Evolutionary conservation across 768 basidiomycete species (phyloP), one percentile per base, ranked within the genome.

Genomic region (Phlegmacium glaucopus): DNA sequence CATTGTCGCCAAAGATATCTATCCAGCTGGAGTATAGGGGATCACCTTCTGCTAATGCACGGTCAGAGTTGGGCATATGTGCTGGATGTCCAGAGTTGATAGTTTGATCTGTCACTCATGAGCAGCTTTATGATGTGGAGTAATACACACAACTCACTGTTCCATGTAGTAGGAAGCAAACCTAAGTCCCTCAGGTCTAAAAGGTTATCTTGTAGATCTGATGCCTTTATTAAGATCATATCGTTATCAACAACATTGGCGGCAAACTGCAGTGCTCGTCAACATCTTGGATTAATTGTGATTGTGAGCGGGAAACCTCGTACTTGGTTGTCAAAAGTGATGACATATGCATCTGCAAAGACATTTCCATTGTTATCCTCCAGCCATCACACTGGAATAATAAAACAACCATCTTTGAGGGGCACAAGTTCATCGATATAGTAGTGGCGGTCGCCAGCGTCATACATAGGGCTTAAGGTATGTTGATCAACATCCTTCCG

Each of bases 21-120:
- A 52, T 28, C 37, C 45, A 48, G 15, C 50, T 32, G 3, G 45
- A 42, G 42, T 48, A 50, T 2, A 56, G 36, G 6, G 34, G 15
- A 15, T 46, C 26, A 1, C 47, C 55, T 8, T 46, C 41, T 30
- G 57, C 57, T 3, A 50, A 27, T 1, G 39, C 16, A 5, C 50
- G 45, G 2, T 47, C n/a, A 2, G 37, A 36, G 27, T 59, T 53
- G 4, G 54, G 54, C 57, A 59, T 59, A 10, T 6, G 32, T 34
- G 32, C 4, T 6, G 32, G 32, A 34, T 34, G 32, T 34, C 32
- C 32, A 34, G 32, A 10, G 3, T 34, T 6, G 4, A n/a, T 34
- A 6, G 32, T 34, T 22, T 22, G 22, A 22, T 22, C 22, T 22
- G 22, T 22, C 22, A 2, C 22, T 22, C 22, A 22, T 22, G 22